Conservation (phyloP, 352 stramenopile species). For the Hyaloperonospora arabidopsidis region DNA sequence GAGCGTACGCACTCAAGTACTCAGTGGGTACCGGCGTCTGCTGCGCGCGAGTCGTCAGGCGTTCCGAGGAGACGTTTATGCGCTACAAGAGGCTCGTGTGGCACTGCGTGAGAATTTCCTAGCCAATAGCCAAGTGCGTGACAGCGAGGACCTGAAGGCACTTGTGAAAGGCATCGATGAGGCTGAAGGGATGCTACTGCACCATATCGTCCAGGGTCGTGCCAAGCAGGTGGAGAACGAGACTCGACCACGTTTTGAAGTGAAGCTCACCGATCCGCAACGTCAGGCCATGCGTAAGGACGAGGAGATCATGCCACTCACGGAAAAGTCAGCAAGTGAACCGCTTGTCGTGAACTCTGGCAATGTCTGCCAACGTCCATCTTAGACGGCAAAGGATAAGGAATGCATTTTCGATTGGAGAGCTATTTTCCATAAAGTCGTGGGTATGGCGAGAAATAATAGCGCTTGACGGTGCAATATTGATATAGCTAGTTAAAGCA, state of each 20-base stretch:
- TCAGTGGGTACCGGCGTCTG: conserved; percentile 70
- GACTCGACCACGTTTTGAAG: conserved; percentile 45
- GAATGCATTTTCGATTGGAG: neutral
- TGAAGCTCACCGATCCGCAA: conserved; percentile 77
- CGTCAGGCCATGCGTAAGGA: conserved; percentile 70
- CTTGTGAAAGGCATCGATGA: conserved; percentile 74
- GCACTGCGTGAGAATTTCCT: conserved; percentile 66
- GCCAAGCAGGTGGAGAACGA: conserved; percentile 36
- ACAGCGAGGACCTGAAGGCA: conserved; percentile 43
- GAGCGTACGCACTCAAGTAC: conserved; percentile 50
- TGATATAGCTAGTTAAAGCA: too few relatives aligned
- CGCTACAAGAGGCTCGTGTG: conserved; percentile 44
- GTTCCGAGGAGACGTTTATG: conserved; percentile 65
- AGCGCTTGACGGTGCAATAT: too few relatives aligned
- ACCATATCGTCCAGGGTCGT: conserved; percentile 77
- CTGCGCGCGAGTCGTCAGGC: conserved; percentile 63
- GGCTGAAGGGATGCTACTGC: conserved; percentile 75
- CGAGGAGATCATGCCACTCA: conserved; percentile 74
- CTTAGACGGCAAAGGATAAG: conserved; percentile 7
- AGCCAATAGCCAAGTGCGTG: conserved; percentile 49
- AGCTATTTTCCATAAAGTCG: too few relatives aligned
- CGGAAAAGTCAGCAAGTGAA: conserved; percentile 59
- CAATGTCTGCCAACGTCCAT: conserved; percentile 62
- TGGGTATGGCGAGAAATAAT: too few relatives aligned
- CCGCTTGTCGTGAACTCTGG: conserved; percentile 76